Base-by-base conservation (phyloP, 2,329 filamentous ascomycete species). In the Aspergillus sp. region DNA sequence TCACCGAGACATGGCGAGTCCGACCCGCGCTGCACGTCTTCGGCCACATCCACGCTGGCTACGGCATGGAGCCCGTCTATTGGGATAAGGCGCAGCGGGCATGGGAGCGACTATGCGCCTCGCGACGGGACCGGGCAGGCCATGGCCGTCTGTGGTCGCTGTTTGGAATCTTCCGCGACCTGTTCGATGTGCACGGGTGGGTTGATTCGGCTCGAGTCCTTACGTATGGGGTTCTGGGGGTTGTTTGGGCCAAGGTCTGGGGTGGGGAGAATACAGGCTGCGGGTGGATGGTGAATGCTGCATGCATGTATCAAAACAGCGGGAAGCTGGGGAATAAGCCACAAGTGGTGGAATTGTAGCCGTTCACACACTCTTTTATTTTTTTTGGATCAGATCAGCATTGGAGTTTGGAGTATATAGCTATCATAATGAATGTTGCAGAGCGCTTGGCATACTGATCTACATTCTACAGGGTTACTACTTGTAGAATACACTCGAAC, bases 21-120 rank as follows among this genome's bases (percentile, higher is more conserved):
- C 82, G 79, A 49, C 90, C 90, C 0, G 73, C 73, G 9, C 70
- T 95, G 10, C 88, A 95, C 64, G 77, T 95, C 38, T 95, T 93
- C 62, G 90, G 89, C 1, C 90, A 95, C 65, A 78, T 90, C 26
- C 90, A 95, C 68, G 85, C 77, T 58, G 86, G 81, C 7, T 78
- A 85, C 37, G 90, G 89, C 11, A 72, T 72, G 35, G 82, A 90
- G 57, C 66, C 81, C 0, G 75, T 86, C 7, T 85, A 81, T 66
- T 95, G 86, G 75, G 88, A 93, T 62, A 77, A 82, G 27, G 78
- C 81, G 47, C 88, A 94, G 65, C 70, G 69, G 29, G 77, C 78
- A 2, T 90, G 88, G 66, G 88, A 91, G 66, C 70, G 73, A n/a
- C 73, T 88, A 26, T 72, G 77, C 58, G 59, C 60, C 3, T 62